Percentiles rank a stretch among this genome's conserved stretches.
Evolutionary conservation across 345 rosid genomes (phyloP).

Genomic region (Linum usitatissimum): DNA sequence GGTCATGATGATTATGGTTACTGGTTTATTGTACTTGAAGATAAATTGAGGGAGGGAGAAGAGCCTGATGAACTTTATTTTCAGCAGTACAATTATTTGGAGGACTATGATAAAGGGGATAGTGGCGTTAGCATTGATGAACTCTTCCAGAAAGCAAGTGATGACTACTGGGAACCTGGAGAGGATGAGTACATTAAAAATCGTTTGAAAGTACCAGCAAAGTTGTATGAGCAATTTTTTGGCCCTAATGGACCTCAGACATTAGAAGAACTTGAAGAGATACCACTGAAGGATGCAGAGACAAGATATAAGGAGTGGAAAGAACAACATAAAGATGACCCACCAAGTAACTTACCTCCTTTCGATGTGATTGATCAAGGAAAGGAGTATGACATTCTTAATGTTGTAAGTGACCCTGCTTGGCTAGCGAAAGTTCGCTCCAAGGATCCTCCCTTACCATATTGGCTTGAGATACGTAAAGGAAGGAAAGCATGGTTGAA

Average conservation of each 20-base stretch:
- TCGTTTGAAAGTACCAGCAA: conserved; percentile 79
- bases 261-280: conserved; percentile 62
- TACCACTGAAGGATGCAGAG: conserved; percentile 50
- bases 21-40: conserved; percentile 89
- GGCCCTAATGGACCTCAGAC: conserved; percentile 95
- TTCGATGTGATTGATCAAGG: conserved; percentile 68
- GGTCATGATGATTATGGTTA: conserved; percentile 95
- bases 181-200: conserved; percentile 70
- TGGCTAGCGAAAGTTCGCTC: conserved; percentile 61
- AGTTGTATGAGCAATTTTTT: conserved; percentile 77
- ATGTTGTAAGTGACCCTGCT: conserved; percentile 38
- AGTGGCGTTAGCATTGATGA: conserved; percentile 65
- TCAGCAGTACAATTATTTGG: conserved; percentile 83
- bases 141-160: conserved; percentile 63
- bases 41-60: conserved; percentile 78
- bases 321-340: conserved; percentile 82
- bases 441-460: conserved; percentile 66
- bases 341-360: conserved; percentile 77
- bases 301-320: conserved; percentile 68
- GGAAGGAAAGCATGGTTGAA: conserved; percentile 91
- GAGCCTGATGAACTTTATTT: conserved; percentile 80
- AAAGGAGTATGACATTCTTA: conserved; percentile 61
- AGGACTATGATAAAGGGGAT: conserved; percentile 89
- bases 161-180: conserved; percentile 98
- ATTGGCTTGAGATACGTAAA: conserved; percentile 92